These are phyloP conservation scores for Daldinia eschscholtzii DNA, from an alignment of 2,329 filamentous ascomycete species.

Conservation along the genomic window DNA sequence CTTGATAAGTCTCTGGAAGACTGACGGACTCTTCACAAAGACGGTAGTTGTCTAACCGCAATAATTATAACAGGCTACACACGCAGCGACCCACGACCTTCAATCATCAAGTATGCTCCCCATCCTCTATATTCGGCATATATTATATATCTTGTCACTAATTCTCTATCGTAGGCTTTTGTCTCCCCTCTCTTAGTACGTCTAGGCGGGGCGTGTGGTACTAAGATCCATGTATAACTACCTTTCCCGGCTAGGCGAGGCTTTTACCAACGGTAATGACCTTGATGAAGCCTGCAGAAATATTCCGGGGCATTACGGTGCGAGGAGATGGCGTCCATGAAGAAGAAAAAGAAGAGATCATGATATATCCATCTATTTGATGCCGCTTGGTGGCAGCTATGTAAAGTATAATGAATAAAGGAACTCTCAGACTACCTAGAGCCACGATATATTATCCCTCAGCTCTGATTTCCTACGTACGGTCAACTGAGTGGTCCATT, in stretches of 20 bases:
- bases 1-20: constrained; percentile 27
- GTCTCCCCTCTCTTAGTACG: constrained; percentile 71
- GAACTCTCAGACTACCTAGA: constrained; percentile 35
- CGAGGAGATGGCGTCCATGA: constrained; percentile 31
- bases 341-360: not conserved
- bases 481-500: not conserved
- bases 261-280: constrained; percentile 9
- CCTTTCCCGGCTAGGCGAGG: not conserved
- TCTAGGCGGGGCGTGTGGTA: not conserved
- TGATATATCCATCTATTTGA: constrained; percentile 18
- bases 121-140: not conserved
- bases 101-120: constrained; percentile 67
- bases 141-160: constrained; percentile 34
- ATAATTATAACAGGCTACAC: constrained; percentile 78
- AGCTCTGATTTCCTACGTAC: no score
- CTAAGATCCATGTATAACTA: constrained; percentile 13
- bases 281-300: constrained; percentile 23
- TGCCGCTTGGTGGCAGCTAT: constrained; percentile 28
- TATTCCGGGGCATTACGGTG: constrained; percentile 16
- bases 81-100: constrained; percentile 90
- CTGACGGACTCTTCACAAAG: constrained; percentile 2
- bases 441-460: not conserved
- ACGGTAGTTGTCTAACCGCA: constrained; percentile 33
- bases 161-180: constrained; percentile 63
- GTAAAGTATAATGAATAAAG: constrained; percentile 49